These are phyloP conservation scores for Dinochytrium kinnereticum DNA, from an alignment of 371 early-diverging fungal species.

Conservation along the genomic window DNA sequence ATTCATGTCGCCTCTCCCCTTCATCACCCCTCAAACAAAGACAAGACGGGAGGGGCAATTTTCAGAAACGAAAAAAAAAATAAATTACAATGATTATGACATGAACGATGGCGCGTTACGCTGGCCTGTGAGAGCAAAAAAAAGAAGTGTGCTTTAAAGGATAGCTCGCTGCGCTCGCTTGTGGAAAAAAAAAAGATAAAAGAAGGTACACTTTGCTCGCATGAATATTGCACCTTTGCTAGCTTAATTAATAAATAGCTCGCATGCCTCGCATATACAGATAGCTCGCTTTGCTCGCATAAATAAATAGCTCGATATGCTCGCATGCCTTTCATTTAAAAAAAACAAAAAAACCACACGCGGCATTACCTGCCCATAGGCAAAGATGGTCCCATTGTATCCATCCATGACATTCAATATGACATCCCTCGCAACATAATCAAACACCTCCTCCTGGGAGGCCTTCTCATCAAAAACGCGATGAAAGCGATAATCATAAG, in stretches of 20 bases:
- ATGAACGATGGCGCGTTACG: too few species aligned
- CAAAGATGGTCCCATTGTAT: slow-evolving; percentile 75
- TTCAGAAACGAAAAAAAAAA: slow-evolving; percentile 5
- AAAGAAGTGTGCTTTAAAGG: not conserved
- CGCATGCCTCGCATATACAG: too few species aligned
- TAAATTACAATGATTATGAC: too few species aligned
- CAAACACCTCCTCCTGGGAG: slow-evolving; percentile 68
- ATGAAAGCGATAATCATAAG: slow-evolving; percentile 61
- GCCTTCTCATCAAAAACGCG: slow-evolving; percentile 58
- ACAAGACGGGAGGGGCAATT: too few species aligned
- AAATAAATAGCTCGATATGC: too few species aligned
- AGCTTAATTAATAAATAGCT: too few species aligned
- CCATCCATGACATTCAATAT: slow-evolving; percentile 65
- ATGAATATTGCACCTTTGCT: too few species aligned
- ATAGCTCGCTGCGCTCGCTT: too few species aligned
- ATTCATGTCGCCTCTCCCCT: too few species aligned
- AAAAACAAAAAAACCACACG: slow-evolving; percentile 5
- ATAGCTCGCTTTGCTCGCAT: too few species aligned
- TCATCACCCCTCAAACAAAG: not conserved
- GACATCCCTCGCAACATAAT: slow-evolving; percentile 63
- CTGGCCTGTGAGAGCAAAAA: too few species aligned
- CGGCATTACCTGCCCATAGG: slow-evolving; percentile 58
- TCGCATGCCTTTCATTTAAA: too few species aligned
- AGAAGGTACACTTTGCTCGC: not conserved
- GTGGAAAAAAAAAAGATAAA: not conserved